Conservation (phyloP, 805 yeast genomes). For the Peterozyma toletana region DNA sequence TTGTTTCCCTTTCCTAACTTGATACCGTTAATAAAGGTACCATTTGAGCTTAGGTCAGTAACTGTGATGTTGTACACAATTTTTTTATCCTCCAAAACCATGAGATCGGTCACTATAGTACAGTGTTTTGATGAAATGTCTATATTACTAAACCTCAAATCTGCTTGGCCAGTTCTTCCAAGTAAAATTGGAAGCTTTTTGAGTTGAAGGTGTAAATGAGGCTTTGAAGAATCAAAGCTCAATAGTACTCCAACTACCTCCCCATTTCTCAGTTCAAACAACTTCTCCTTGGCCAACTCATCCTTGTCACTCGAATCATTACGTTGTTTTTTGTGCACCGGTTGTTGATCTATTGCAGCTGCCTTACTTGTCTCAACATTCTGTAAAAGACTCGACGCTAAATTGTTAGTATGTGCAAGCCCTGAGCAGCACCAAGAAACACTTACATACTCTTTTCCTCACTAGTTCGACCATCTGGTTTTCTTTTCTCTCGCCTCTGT, state of each 20-base stretch:
- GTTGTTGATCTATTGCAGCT: neutral
- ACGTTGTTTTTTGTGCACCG: conserved; percentile 1
- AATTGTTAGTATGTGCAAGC: neutral
- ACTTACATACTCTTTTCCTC: conserved; percentile 4
- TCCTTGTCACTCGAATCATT: neutral
- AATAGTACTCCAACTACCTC: conserved; percentile 3
- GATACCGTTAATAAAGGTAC: conserved; percentile 58
- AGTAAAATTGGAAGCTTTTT: conserved; percentile 11
- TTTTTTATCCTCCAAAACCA: conserved; percentile 20
- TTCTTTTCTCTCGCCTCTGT: too few relatives aligned
- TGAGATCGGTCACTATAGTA: conserved; percentile 34
- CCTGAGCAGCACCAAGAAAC: neutral
- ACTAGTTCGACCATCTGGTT: conserved; percentile 5
- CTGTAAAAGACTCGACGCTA: neutral
- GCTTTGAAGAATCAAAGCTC: conserved; percentile 1
- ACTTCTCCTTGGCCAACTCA: too few relatives aligned
- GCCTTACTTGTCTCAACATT: neutral
- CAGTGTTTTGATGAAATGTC: conserved; percentile 68
- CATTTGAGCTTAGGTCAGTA: conserved; percentile 57
- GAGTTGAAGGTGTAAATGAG: conserved; percentile 1
- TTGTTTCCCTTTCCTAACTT: conserved; percentile 41
- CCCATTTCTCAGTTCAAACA: too few relatives aligned
- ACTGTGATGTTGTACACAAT: conserved; percentile 33
- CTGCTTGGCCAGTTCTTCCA: conserved; percentile 59
- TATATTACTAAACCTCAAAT: conserved; percentile 30